Conservation (phyloP, 1,139 yeast species). For the Scheffersomyces titani region DNA sequence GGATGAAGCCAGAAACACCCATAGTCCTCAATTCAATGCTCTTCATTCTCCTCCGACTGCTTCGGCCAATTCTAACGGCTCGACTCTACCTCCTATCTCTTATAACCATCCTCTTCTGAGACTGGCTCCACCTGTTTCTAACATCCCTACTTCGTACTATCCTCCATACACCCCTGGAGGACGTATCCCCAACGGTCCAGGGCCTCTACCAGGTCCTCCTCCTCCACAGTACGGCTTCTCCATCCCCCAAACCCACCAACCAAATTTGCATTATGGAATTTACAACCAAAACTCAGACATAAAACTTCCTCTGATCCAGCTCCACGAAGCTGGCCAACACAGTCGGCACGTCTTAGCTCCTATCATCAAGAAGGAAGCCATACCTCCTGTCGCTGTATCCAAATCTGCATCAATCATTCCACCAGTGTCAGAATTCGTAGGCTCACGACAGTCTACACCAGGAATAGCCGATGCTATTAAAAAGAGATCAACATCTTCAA, state of each 20-base stretch:
- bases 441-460: conserved; percentile 1
- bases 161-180: conserved; percentile 41
- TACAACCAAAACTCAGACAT: background rate
- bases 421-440: conserved; percentile 2
- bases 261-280: background rate
- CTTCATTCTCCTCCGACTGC: conserved; percentile 2
- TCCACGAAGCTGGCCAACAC: background rate
- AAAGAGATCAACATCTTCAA: conserved; percentile 1
- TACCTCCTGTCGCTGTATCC: background rate
- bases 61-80: background rate
- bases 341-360: conserved; percentile 1
- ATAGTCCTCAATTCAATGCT: background rate
- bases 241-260: background rate
- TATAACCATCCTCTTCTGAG: conserved; percentile 4
- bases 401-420: conserved; percentile 3
- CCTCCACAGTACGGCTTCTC: conserved; percentile 17
- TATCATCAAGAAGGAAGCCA: background rate
- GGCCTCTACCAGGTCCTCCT: conserved; percentile 49
- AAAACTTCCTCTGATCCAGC: background rate
- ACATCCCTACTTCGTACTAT: conserved; percentile 25
- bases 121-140: conserved; percentile 8
- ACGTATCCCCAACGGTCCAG: conserved; percentile 48
- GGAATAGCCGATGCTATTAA: conserved; percentile 5
- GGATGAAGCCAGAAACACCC: background rate
- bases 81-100: conserved; percentile 5